These are phyloP conservation scores for Boletellus dicymbophilus DNA, from an alignment of 1,284 basidiomycete species.

Conservation along the genomic window DNA sequence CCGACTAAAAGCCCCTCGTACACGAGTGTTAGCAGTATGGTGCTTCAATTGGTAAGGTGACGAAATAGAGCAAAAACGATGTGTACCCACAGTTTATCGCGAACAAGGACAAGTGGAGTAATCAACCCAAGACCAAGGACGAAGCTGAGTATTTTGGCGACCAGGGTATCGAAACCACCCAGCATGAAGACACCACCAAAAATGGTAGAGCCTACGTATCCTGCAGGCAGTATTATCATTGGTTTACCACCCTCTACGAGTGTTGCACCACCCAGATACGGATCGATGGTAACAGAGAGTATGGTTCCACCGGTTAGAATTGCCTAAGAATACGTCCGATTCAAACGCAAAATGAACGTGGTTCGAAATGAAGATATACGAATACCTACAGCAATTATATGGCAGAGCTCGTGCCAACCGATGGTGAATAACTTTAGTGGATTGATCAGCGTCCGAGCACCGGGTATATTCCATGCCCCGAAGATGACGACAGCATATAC, in stretches of 20 bases:
- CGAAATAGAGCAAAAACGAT: neutral
- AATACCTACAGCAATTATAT: slow-evolving; percentile 66
- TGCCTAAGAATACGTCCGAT: slow-evolving; percentile 46
- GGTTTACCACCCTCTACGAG: slow-evolving; percentile 75
- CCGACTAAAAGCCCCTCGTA: slow-evolving; percentile 79
- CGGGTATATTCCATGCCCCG: slow-evolving; percentile 80
- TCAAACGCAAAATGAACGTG: slow-evolving; percentile 7
- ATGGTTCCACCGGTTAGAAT: slow-evolving; percentile 77
- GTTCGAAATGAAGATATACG: neutral
- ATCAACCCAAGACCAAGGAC: slow-evolving; percentile 75
- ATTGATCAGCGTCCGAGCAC: slow-evolving; percentile 71
- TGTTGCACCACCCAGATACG: slow-evolving; percentile 77
- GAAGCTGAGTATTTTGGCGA: slow-evolving; percentile 82
- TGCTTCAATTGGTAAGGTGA: slow-evolving; percentile 45
- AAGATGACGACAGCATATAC: slow-evolving; percentile 81
- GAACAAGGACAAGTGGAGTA: slow-evolving; percentile 73
- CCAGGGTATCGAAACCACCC: slow-evolving; percentile 77
- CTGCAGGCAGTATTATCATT: slow-evolving; percentile 67
- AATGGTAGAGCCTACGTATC: slow-evolving; percentile 78
- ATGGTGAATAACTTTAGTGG: slow-evolving; percentile 83
- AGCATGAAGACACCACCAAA: slow-evolving; percentile 79
- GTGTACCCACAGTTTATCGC: slow-evolving; percentile 75
- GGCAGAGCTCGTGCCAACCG: slow-evolving; percentile 84
- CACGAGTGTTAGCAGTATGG: slow-evolving; percentile 70
- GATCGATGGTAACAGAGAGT: slow-evolving; percentile 77